Base-by-base conservation (phyloP, 1,139 yeast genomes). In the Eremothecium coryli region DNA sequence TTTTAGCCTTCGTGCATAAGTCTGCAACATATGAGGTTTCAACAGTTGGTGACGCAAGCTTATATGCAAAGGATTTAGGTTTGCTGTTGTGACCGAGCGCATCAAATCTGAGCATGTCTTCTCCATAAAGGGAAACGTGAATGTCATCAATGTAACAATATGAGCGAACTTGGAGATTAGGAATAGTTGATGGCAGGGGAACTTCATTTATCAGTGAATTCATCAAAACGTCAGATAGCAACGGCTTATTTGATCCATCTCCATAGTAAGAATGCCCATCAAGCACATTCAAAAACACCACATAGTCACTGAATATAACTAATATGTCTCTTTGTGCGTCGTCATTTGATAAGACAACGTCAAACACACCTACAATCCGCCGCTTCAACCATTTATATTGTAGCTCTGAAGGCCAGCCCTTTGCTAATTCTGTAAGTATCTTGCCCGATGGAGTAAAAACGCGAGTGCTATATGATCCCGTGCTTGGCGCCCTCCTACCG, bases 401-500 rank as follows among this genome's bases (percentile, higher is more conserved):
- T 18, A 88, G 65, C 47, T 81, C 88, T 0, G 73, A 62, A 0
- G 97, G 97, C 96, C 96, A 88, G 15, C 75, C 75, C 7, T 73
- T 66, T 5, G 95, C 93, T 17, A 86, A 57, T 49, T 85, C 95
- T 0, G 93, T 79, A 29, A 88, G 61, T 2, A 88, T 70, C 53
- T 84, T 85, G 0, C 96, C 97, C 0, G 95, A 79, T 1, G 96
- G 95, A 0, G 96, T 86, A 52, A 86, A 84, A 0, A 85, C 75
- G 41, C 95, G 67, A 28, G 74, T 69, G 44, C 65, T 70, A 41
- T 70, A 72, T 11, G 74, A 68, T 33, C 56, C 61, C 37, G 61
- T 42, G 5, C 18, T 5, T 3, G 52, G 52, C 17, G 40, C 38
- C 17, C 65, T 66, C 24, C 66, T 71, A 1, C 93, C 95, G 62